Evolutionary conservation across 441 rosid species (phyloP).

Genomic region (Erysimum cheiri): DNA sequence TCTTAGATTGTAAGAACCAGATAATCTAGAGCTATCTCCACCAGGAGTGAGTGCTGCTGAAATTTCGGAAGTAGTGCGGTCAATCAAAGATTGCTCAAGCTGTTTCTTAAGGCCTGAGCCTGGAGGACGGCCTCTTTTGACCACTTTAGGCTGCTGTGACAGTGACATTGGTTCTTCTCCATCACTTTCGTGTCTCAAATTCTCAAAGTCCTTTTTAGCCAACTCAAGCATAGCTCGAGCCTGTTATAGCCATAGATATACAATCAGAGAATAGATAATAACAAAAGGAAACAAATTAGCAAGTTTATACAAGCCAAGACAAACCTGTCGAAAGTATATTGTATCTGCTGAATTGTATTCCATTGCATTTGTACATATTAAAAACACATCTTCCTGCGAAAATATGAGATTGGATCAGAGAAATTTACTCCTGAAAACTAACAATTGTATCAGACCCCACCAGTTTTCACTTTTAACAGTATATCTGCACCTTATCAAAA

Average conservation of each 20-base stretch:
- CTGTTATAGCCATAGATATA: constrained; percentile 41
- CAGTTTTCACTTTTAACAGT: neutral
- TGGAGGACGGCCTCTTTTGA: constrained; percentile 90
- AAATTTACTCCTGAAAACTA: neutral
- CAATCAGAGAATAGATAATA: constrained; percentile 28
- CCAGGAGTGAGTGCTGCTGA: constrained; percentile 55
- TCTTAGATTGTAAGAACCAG: constrained; percentile 65
- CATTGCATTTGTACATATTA: constrained; percentile 70
- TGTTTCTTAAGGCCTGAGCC: constrained; percentile 54
- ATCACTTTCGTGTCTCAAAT: constrained; percentile 68
- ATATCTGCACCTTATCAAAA: neutral
- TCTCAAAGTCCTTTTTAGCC: constrained; percentile 61
- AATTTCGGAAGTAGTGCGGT: constrained; percentile 54
- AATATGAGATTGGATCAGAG: constrained; percentile 6
- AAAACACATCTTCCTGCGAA: constrained; percentile 64
- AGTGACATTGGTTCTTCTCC: constrained; percentile 55
- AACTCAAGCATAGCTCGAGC: constrained; percentile 66
- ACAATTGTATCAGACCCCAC: neutral
- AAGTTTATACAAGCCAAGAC: constrained; percentile 21
- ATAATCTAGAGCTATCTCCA: constrained; percentile 50
- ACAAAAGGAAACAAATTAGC: neutral
- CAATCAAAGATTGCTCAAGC: constrained; percentile 55
- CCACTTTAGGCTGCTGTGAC: constrained; percentile 54
- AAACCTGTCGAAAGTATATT: constrained; percentile 67
- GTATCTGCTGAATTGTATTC: constrained; percentile 74